Base-by-base conservation (phyloP, 1,284 basidiomycete genomes). In the Cryptococcus jaspeensis region DNA sequence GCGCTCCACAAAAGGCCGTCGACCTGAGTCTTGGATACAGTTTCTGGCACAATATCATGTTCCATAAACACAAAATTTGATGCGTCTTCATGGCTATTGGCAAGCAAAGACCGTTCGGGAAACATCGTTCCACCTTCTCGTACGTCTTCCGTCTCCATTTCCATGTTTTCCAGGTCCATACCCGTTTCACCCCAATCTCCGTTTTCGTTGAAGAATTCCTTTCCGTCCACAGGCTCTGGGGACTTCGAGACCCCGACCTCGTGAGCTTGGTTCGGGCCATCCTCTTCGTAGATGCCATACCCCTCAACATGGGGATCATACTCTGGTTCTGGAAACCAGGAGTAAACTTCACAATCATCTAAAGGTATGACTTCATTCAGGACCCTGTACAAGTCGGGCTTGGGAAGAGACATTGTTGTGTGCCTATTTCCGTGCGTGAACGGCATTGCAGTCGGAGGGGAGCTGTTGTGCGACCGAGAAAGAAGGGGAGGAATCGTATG, bases 1-100 rank as follows among this genome's bases (percentile, higher is more conserved):
- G 91, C 93, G 37, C 90, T 92, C 95, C 94, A 98, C 6, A 98
- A 81, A 56, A 98, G 81, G 5, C 92, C 89, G n/a, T 92, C 92
- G 15, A 64, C 62, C 38, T 63, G 64, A 53, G 85, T 84, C 51
- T 83, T 76, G 56, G 77, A 73, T 13, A 49, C 43, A 28, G 53
- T 52, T 7, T 48, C 53, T 44, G 60, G 54, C 40, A 63, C 63
- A 28, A 41, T 53, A 32, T 28, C 40, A 36, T 41, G 36, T 36
- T 41, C 53, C 38, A n/a, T n/a, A n/a, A n/a, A n/a, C n/a, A n/a
- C n/a, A n/a, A n/a, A n/a, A n/a, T n/a, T n/a, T n/a, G n/a, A n/a
- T n/a, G n/a, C n/a, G n/a, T n/a, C n/a, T n/a, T n/a, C n/a, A n/a
- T n/a, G n/a, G n/a, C n/a, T n/a, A n/a, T n/a, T n/a, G n/a, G n/a